Evolutionary conservation across 208 protist species (phyloP), one percentile per base, ranked within the genome.

Genomic region (Wallacemonas sp.): DNA sequence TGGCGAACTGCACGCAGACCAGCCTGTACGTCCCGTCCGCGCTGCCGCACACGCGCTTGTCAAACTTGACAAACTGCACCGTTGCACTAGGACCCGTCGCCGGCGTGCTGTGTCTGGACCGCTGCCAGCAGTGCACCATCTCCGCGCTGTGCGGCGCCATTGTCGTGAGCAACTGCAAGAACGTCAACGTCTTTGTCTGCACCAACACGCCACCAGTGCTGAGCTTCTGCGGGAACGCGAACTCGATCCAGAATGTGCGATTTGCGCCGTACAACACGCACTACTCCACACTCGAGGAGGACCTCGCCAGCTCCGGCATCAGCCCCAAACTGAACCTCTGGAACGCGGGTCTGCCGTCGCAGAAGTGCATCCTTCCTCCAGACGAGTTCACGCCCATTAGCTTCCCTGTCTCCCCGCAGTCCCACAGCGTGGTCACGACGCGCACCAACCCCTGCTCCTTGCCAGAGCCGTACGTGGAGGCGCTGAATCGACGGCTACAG

Each of bases 231-330:
- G 74, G 48, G 39, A 74, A 14, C 61, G 47, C 81, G 2, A 56
- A 65, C 24, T 65, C 74, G 8, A 54, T 83, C 16, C 63, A 76
- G 23, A 79, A 85, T 19, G 83, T 95, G 17, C 84, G 84, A 11
- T 88, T 96, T 27, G 92, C 92, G 1, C 92, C 92, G 30, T 96
- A 96, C 68, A 96, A 96, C 78, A 88, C 92, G 1, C 81, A 89
- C 56, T 96, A 96, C 68, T 81, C 86, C 2, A 91, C 85, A 14
- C 73, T 96, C 27, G 88, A 94, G 69, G 80, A 94, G 75, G 79
- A 96, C 71, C 80, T 94, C 54, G 81, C 74, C 46, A 76, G 43
- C 56, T 86, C 92, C 0, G 92, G 92, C 38, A 82, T 96, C 21
- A 96, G 81, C 52, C 92, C 92, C 9, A 78, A 84, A 47, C 79